Evolutionary conservation across 495 filamentous ascomycete genomes (phyloP).

Genomic region (Alectoria sarmentosa): DNA sequence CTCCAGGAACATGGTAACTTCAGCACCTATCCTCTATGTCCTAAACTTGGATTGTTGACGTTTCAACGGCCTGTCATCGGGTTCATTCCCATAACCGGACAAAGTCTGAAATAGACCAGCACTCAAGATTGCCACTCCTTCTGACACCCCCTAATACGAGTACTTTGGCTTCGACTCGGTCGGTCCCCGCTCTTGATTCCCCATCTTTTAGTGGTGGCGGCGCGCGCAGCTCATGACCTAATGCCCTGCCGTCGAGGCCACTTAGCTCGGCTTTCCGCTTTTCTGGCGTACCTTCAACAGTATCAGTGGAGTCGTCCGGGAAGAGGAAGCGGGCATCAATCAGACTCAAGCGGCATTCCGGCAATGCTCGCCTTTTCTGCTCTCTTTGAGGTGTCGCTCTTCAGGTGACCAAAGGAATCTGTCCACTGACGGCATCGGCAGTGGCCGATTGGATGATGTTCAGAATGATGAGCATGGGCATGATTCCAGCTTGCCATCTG

Average conservation of each 20-base stretch:
- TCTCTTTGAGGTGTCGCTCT: not conserved
- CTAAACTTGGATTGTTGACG: not conserved
- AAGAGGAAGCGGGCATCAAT: not conserved
- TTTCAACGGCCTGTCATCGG: no score
- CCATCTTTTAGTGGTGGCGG: not conserved
- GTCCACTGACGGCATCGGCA: not conserved
- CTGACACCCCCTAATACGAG: not conserved
- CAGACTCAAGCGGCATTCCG: not conserved
- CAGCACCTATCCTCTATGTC: not conserved
- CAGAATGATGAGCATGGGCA: not conserved
- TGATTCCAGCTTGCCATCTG: not conserved
- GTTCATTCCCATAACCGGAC: not conserved
- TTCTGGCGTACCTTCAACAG: not conserved
- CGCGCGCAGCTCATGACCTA: not conserved
- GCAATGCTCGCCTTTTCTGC: not conserved
- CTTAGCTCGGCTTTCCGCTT: not conserved
- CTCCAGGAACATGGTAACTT: not conserved
- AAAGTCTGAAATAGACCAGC: not conserved
- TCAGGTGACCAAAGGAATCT: not conserved
- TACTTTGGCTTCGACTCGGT: not conserved
- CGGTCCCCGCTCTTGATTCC: not conserved
- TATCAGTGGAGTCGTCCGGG: not conserved
- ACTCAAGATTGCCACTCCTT: not conserved
- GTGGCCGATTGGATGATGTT: not conserved
- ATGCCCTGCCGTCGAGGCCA: not conserved